phyloP scores from a whole-genome alignment of 768 basidiomycete species.

The Holtermanniella nyarrowii region DNA sequence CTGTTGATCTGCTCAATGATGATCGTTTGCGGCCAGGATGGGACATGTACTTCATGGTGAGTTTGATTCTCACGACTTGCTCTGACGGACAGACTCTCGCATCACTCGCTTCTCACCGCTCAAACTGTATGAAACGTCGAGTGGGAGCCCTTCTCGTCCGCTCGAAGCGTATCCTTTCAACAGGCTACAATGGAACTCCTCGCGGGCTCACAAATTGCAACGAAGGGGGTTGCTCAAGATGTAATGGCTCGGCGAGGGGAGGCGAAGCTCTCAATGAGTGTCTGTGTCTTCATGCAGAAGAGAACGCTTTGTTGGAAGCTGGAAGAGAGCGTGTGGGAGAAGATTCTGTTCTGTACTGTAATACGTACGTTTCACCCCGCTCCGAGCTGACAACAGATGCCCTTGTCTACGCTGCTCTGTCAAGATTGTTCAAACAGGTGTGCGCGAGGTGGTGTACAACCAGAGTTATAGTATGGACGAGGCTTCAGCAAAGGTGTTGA shows the following conservation, averaged over 20 bases:
- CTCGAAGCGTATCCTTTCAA: constrained; percentile 45
- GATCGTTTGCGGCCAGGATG: constrained; percentile 76
- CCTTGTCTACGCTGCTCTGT: constrained; percentile 93
- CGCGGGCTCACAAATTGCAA: constrained; percentile 80
- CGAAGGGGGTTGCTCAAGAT: constrained; percentile 78
- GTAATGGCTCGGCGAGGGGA: constrained; percentile 49
- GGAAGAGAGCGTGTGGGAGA: constrained; percentile 71
- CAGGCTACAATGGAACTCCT: constrained; percentile 85
- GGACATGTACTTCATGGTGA: constrained; percentile 96
- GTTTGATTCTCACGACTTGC: constrained; percentile 12
- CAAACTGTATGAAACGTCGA: constrained; percentile 94
- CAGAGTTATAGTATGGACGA: constrained; percentile 94
- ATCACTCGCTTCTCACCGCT: constrained; percentile 66
- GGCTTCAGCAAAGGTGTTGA: constrained; percentile 64
- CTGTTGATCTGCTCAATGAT: constrained; percentile 57
- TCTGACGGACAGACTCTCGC: constrained; percentile 59
- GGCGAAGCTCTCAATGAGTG: constrained; percentile 59
- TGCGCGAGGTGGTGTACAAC: constrained; percentile 87
- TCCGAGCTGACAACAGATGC: constrained; percentile 54
- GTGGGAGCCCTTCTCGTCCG: constrained; percentile 90
- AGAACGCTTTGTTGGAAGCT: constrained; percentile 90
- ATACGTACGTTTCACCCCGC: constrained; percentile 59
- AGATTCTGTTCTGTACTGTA: constrained; percentile 83
- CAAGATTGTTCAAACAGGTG: constrained; percentile 92
- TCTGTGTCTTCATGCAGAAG: constrained; percentile 92